phyloP scores from a whole-genome alignment of 140 eudicot genomes.

The Flaveria floridana region DNA sequence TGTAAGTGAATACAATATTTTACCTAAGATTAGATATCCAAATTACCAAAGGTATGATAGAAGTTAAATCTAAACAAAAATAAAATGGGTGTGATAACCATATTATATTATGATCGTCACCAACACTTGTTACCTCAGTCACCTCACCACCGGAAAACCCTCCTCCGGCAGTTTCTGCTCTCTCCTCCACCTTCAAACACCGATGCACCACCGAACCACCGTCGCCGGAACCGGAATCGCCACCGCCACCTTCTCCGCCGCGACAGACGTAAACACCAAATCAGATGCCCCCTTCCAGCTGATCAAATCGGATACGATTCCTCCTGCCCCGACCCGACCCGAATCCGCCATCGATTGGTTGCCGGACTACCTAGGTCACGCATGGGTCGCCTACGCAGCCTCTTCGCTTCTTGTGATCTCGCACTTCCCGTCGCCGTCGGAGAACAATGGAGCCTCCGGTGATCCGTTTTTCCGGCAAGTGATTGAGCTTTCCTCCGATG shows the following conservation, averaged over 20 bases:
- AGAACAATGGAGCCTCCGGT: conserved; percentile 32
- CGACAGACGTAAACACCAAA: conserved; percentile 19
- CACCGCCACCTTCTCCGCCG: conserved; percentile 26
- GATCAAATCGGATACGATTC: conserved; percentile 61
- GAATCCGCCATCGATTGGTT: conserved; percentile 60
- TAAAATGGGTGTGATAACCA: too few species aligned
- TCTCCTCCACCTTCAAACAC: not conserved
- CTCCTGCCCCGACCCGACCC: conserved; percentile 68
- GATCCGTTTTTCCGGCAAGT: conserved; percentile 77
- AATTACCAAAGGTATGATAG: too few species aligned
- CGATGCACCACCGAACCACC: conserved; percentile 30
- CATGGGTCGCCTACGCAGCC: conserved; percentile 96
- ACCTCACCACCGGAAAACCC: not conserved
- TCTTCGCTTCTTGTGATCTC: conserved; percentile 90
- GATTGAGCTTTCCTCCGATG: conserved; percentile 54
- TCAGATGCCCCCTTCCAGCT: conserved; percentile 54
- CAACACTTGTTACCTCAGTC: not conserved
- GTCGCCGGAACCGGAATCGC: conserved; percentile 25
- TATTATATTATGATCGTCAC: not conserved
- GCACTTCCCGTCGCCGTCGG: conserved; percentile 66
- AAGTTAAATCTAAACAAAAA: too few species aligned
- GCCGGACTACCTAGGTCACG: conserved; percentile 69
- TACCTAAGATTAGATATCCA: too few species aligned
- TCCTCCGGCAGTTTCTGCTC: not conserved
- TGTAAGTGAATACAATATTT: too few species aligned